These are phyloP conservation scores for Dioszegia crocea DNA, from an alignment of 768 basidiomycete species.

Conservation along the genomic window DNA sequence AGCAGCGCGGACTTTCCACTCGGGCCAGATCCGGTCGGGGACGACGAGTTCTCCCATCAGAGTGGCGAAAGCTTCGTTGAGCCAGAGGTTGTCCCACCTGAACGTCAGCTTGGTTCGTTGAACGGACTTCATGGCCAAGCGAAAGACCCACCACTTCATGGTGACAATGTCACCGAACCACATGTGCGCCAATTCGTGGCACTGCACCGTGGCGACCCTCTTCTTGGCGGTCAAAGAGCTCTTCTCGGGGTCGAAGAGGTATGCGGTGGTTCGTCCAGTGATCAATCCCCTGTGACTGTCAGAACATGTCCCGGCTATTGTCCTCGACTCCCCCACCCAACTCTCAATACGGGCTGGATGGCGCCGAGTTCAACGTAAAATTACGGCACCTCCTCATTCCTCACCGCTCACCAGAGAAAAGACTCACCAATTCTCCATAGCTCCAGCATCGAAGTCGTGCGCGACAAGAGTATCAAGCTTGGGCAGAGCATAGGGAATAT, in stretches of 20 bases:
- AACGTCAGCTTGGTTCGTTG: no score
- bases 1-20: constrained; percentile 75
- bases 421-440: constrained; percentile 64
- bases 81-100: constrained; percentile 50
- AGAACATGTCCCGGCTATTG: no score
- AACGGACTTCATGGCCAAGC: no score
- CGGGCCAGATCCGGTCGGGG: constrained; percentile 63
- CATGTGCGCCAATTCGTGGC: constrained; percentile 61
- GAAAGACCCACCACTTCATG: constrained; percentile 57
- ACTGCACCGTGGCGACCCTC: constrained; percentile 68
- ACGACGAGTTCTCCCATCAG: constrained; percentile 88
- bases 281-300: constrained; percentile 60
- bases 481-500: constrained; percentile 85
- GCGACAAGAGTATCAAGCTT: constrained; percentile 90
- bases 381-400: no score
- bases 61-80: constrained; percentile 61
- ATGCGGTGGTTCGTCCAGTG: constrained; percentile 76
- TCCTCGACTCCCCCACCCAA: no score
- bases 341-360: no score
- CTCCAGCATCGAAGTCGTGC: constrained; percentile 79
- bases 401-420: background rate
- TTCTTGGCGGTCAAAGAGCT: constrained; percentile 71
- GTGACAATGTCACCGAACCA: constrained; percentile 92
- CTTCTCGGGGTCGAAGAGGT: constrained; percentile 72
- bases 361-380: no score